Percentiles rank a stretch among this genome's conserved stretches.
These are phyloP conservation scores for Aurantiochytrium sp. DNA, from an alignment of 108 stramenopile genomes.

Conservation along the genomic window DNA sequence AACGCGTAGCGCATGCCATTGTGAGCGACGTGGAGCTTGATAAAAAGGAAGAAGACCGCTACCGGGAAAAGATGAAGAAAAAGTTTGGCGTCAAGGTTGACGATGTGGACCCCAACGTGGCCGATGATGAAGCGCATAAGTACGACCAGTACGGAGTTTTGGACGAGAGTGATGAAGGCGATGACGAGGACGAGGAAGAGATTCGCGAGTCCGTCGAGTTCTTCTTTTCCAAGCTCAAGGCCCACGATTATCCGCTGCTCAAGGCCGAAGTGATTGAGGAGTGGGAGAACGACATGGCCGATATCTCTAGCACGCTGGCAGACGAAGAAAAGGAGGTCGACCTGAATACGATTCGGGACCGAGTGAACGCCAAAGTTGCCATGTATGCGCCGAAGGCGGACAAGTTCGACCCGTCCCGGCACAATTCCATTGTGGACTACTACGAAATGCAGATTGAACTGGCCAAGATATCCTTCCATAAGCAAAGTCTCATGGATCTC, in stretches of 20 bases:
- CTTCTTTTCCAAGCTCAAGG: conserved; percentile 11
- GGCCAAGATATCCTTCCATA: neutral
- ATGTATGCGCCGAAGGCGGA: neutral
- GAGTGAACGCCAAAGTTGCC: neutral
- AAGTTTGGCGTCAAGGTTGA: neutral
- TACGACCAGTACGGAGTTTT: neutral
- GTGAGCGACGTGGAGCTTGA: conserved; percentile 3
- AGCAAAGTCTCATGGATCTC: neutral
- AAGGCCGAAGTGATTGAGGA: neutral
- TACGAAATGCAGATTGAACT: conserved; percentile 2
- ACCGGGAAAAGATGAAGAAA: neutral
- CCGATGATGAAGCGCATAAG: neutral
- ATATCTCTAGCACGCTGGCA: neutral
- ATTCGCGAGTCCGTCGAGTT: neutral
- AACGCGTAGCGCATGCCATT: conserved; percentile 7
- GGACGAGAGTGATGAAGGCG: neutral
- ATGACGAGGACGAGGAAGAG: conserved; percentile 5
- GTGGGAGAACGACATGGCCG: neutral
- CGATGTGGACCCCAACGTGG: neutral
- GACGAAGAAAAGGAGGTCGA: neutral
- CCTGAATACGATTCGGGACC: neutral
- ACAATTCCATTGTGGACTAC: conserved; percentile 14
- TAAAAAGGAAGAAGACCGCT: neutral
- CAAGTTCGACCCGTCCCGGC: neutral
- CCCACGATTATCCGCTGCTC: neutral